Base-by-base conservation (phyloP, 768 basidiomycete species). In the Lactarius quietus region DNA sequence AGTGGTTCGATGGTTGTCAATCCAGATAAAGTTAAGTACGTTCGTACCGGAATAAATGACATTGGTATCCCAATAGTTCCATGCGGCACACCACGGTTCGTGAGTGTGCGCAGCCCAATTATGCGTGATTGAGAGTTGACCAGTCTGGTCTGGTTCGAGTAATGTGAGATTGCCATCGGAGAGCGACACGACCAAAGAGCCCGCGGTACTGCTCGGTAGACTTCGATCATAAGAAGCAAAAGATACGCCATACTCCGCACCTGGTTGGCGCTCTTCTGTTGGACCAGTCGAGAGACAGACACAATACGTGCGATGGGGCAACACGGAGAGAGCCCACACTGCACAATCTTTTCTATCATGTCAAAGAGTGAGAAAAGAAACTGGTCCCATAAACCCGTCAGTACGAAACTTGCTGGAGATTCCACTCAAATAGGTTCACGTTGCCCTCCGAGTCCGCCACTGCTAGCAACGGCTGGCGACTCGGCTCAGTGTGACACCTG, bases 231-330 rank as follows among this genome's bases (percentile, higher is more conserved):
- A 17, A 41, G 14, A 28, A 18, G 41, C 2, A 15, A 39, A 29
- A 58, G 58, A 55, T 8, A 35, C 68, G 54, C 59, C 54, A 28
- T n/a, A 58, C 17, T 28, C 65, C 81, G 28, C 76, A 88, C 88
- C 67, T 75, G 62, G 76, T 76, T n/a, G 78, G 75, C 31, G 67
- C 74, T 36, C 84, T 81, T 20, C 91, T 83, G 70, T 90, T 89
- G 0, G 91, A 90, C 93, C 95, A 99, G 75, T 98, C 97, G 31
- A 98, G 77, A 10, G 95, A 98, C 20, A 99, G 84, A 71, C 93
- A 95, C 1, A 99, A 78, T 0, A 82, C 81, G 31, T 87, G 83
- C 0, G 83, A 73, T 0, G 85, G 69, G 31, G 77, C 81, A 26
- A 86, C 86, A 33, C 75, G 73, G 29, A 89, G 74, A 17, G 76